These are phyloP conservation scores for Sporothrix protearum DNA, from an alignment of 2,329 filamentous ascomycete species.

Conservation along the genomic window DNA sequence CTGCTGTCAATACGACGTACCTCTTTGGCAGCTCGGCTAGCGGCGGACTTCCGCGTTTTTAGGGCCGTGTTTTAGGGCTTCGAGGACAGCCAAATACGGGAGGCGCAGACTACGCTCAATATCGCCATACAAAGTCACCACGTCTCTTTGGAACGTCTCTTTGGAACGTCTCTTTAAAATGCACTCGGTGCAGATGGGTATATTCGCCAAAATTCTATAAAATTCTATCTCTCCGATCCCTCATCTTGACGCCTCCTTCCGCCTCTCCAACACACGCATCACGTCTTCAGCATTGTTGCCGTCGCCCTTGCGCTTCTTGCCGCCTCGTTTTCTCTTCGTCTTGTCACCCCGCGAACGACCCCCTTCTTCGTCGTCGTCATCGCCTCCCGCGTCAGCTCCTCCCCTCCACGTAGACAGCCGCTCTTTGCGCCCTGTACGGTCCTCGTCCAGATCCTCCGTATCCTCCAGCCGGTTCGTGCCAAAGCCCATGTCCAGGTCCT, in stretches of 20 bases:
- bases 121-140: neutral
- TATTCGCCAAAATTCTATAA: neutral
- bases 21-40: neutral
- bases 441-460: constrained; percentile 74
- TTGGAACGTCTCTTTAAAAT: no score
- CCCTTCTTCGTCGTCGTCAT: constrained; percentile 48
- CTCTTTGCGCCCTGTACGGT: constrained; percentile 51
- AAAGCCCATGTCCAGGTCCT: constrained; percentile 93
- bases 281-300: constrained; percentile 77
- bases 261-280: constrained; percentile 68
- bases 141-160: neutral
- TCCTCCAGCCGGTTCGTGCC: constrained; percentile 84
- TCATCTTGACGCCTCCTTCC: constrained; percentile 39
- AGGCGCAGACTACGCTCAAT: neutral
- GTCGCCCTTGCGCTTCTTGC: constrained; percentile 74
- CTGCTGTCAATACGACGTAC: neutral
- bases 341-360: constrained; percentile 45
- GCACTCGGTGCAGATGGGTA: neutral
- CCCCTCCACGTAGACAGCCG: constrained; percentile 62
- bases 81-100: neutral
- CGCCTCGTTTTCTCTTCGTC: constrained; percentile 63
- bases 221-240: no score
- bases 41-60: neutral
- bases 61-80: no score
- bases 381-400: constrained; percentile 34